Evolutionary conservation across 2,329 filamentous ascomycete species (phyloP).

Genomic region (Monilinia polystroma): DNA sequence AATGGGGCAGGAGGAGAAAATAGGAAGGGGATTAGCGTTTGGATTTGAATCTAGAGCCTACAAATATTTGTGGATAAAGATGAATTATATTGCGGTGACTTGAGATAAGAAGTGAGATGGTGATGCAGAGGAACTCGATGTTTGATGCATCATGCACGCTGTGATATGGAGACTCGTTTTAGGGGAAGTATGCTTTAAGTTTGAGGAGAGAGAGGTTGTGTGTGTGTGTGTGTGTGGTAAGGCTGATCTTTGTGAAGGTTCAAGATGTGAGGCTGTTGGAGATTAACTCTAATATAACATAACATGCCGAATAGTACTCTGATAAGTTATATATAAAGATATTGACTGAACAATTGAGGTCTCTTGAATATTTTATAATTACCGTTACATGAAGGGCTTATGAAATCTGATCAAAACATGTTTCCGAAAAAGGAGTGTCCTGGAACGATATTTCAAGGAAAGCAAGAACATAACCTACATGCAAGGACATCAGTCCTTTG

Average conservation of each 20-base stretch:
- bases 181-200: neutral
- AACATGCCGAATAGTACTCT: neutral
- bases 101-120: neutral
- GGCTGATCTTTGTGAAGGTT: no score
- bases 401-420: neutral
- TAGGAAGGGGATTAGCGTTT: neutral
- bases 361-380: neutral
- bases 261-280: no score
- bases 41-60: neutral
- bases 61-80: neutral
- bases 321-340: neutral
- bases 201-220: neutral
- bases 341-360: neutral
- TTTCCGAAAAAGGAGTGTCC: neutral
- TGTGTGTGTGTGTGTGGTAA: no score
- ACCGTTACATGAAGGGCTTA: neutral
- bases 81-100: neutral
- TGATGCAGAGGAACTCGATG: neutral
- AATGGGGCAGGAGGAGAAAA: neutral
- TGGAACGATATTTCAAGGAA: neutral
- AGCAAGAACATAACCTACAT: neutral
- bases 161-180: neutral
- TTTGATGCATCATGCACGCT: neutral
- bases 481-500: neutral
- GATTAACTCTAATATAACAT: neutral